Conservation (phyloP, 129 eudicot species). For the Oenanthe sinensis region DNA sequence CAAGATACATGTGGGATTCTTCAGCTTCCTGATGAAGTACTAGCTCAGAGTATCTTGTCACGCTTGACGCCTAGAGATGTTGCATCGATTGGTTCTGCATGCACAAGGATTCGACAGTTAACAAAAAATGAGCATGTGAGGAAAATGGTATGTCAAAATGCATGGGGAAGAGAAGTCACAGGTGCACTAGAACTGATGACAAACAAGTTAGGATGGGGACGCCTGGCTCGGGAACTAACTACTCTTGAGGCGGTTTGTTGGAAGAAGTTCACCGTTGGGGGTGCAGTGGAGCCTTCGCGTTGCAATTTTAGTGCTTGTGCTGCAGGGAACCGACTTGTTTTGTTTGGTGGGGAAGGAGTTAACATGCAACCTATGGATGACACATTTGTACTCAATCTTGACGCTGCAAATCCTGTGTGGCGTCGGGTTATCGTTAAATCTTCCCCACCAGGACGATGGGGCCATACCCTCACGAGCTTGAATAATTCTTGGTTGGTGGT, state of each 20-base stretch:
- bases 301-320: conserved; percentile 95
- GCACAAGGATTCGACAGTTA: conserved; percentile 68
- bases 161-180: conserved; percentile 91
- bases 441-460: conserved; percentile 94
- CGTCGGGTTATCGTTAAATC: conserved; percentile 64
- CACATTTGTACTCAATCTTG: conserved; percentile 82
- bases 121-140: conserved; percentile 83
- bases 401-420: conserved; percentile 70
- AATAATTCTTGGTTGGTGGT: conserved; percentile 84
- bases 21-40: conserved; percentile 82
- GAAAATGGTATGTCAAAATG: conserved; percentile 90
- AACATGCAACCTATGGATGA: conserved; percentile 99
- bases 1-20: conserved; percentile 62
- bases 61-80: conserved; percentile 88
- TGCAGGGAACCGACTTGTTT: conserved; percentile 76
- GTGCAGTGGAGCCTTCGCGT: conserved; percentile 83
- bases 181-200: conserved; percentile 76
- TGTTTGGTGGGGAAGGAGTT: conserved; percentile 91
- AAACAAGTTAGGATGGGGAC: conserved; percentile 78
- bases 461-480: conserved; percentile 79
- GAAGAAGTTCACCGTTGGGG: conserved; percentile 78
- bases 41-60: conserved; percentile 78
- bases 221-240: conserved; percentile 76
- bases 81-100: conserved; percentile 84
- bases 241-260: conserved; percentile 89